Conservation (phyloP, 2,329 filamentous ascomycete species). For the Aspergillus felis region DNA sequence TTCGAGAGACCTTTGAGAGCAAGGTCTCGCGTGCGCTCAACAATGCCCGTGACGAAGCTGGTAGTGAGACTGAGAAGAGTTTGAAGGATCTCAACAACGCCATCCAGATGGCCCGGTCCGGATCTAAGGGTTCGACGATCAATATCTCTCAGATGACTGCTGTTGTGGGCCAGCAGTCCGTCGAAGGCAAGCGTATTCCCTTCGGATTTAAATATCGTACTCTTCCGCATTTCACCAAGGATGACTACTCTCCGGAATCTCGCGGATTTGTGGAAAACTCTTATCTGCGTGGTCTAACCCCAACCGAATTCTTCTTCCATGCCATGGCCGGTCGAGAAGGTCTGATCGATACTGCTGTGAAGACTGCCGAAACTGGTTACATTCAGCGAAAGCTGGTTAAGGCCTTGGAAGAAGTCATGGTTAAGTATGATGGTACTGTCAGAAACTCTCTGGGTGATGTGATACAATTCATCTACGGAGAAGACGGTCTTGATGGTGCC, state of each 20-base stretch:
- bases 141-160: constrained; percentile 99
- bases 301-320: constrained; percentile 98
- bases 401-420: constrained; percentile 94
- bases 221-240: constrained; percentile 96
- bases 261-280: constrained; percentile 99
- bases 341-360: constrained; percentile 98
- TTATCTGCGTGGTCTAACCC: constrained; percentile 90
- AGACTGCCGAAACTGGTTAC: constrained; percentile 98
- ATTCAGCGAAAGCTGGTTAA: constrained; percentile 98
- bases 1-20: constrained; percentile 96
- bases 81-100: constrained; percentile 96
- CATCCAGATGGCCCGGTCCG: constrained; percentile 91
- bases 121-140: constrained; percentile 97
- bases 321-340: constrained; percentile 99
- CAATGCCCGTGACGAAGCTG: constrained; percentile 91
- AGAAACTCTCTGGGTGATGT: constrained; percentile 95
- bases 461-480: constrained; percentile 94
- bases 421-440: constrained; percentile 95
- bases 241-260: constrained; percentile 96
- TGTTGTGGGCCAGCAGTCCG: constrained; percentile 94
- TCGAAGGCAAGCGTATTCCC: constrained; percentile 97
- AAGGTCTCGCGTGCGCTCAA: constrained; percentile 94
- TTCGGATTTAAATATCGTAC: constrained; percentile 99
- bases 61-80: constrained; percentile 85
- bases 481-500: constrained; percentile 91